phyloP scores from a whole-genome alignment of 176 grass and related monocot species.

The Microstegium vimineum region DNA sequence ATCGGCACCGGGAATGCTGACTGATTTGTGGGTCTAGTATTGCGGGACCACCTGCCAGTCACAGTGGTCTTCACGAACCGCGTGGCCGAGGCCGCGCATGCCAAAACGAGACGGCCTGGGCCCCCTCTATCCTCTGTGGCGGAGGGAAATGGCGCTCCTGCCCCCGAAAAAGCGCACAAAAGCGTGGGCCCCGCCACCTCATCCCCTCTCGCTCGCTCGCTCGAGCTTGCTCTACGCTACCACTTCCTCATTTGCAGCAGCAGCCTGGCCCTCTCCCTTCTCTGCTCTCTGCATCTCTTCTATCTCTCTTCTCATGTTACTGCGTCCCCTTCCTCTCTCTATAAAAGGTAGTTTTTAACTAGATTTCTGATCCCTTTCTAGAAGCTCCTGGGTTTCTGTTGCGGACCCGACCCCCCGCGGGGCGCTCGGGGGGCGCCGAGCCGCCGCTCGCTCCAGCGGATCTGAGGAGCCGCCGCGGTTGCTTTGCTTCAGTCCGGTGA shows the following conservation, averaged over 20 bases:
- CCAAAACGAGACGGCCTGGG: not conserved
- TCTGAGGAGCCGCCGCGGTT: constrained; percentile 8
- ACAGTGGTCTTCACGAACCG: rapidly evolving
- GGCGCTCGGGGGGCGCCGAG: not conserved
- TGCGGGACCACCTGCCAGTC: rapidly evolving
- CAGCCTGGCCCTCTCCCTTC: not conserved
- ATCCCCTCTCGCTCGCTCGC: not conserved
- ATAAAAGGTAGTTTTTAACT: not conserved
- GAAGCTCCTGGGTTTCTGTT: constrained; percentile 4
- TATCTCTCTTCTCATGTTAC: not conserved
- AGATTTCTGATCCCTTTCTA: not conserved
- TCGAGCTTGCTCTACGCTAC: constrained; percentile 14
- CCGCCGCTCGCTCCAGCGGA: constrained; percentile 15
- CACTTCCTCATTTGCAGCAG: not conserved
- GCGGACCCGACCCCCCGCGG: not conserved
- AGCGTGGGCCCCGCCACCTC: constrained; percentile 52
- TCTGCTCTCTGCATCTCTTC: not conserved
- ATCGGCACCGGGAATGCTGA: rapidly evolving
- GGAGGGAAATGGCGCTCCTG: constrained; percentile 10
- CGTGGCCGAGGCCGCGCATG: not conserved
- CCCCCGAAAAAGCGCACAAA: constrained; percentile 81
- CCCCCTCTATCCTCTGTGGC: constrained; percentile 7
- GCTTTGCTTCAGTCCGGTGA: not conserved
- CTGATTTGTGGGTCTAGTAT: rapidly evolving
- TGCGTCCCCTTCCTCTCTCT: not conserved